These are phyloP conservation scores for Glycine latifolia DNA, from an alignment of 306 rosid species.

Conservation along the genomic window DNA sequence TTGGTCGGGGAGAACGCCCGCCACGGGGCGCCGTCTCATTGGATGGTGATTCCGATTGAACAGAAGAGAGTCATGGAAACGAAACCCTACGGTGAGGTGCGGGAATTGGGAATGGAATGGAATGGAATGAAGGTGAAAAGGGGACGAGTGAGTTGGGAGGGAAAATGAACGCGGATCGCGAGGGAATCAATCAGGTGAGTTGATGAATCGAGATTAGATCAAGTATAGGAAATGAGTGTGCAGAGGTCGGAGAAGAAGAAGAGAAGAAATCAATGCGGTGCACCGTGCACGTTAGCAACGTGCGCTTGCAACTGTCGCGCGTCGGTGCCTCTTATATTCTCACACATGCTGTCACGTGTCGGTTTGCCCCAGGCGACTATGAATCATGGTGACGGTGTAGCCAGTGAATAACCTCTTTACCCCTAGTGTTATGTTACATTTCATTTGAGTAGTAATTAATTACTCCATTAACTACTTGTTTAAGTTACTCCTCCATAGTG, in stretches of 20 bases:
- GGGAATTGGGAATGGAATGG: not conserved
- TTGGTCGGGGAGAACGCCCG: slow-evolving; percentile 58
- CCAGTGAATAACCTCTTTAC: too few relatives aligned
- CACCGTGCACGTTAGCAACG: slow-evolving; percentile 58
- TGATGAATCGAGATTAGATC: not conserved
- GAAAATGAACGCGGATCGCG: too few relatives aligned
- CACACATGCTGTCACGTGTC: slow-evolving; percentile 15
- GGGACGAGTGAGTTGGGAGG: too few relatives aligned
- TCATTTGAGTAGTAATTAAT: too few relatives aligned
- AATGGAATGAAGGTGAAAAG: too few relatives aligned
- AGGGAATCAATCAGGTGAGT: too few relatives aligned
- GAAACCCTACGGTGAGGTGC: slow-evolving; percentile 13
- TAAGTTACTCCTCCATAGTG: too few relatives aligned
- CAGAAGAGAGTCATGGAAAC: not conserved
- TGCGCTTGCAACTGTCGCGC: slow-evolving; percentile 41
- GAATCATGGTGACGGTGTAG: too few relatives aligned
- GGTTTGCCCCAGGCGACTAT: not conserved
- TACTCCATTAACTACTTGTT: too few relatives aligned
- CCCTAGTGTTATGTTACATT: too few relatives aligned
- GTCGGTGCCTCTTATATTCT: slow-evolving; percentile 59
- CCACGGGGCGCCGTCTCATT: slow-evolving; percentile 89
- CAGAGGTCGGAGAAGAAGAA: not conserved
- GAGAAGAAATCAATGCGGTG: not conserved
- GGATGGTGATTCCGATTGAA: slow-evolving; percentile 32
- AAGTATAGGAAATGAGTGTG: not conserved